Conservation (phyloP, 805 yeast genomes). For the Limtongozyma cylindracea region DNA sequence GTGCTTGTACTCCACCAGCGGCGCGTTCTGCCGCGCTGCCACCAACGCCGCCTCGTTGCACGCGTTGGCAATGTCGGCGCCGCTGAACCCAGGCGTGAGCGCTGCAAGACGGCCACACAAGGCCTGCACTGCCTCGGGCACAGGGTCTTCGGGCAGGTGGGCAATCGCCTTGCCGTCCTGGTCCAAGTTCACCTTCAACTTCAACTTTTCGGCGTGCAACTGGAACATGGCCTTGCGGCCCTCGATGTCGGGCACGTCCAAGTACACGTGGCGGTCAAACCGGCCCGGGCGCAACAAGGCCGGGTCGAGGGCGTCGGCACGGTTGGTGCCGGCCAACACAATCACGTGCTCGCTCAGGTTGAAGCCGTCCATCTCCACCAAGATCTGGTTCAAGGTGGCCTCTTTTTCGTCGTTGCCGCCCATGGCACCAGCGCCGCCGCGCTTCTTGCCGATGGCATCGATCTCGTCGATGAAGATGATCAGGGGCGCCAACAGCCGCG, state of each 20-base stretch:
- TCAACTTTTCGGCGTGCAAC: constrained; percentile 62
- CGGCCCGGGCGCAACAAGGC: constrained; percentile 96
- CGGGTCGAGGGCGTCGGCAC: constrained; percentile 79
- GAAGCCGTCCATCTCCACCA: constrained; percentile 98
- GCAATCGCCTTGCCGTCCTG: too few relatives aligned
- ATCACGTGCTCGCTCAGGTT: constrained; percentile 79
- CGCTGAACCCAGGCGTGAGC: constrained; percentile 92
- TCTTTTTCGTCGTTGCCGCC: constrained; percentile 96
- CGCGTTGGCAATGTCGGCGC: constrained; percentile 95
- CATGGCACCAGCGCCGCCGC: constrained; percentile 43
- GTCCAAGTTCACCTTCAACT: constrained; percentile 16
- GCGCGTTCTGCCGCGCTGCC: constrained; percentile 68
- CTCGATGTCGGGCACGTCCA: constrained; percentile 85
- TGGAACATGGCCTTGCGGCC: constrained; percentile 85
- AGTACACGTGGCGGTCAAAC: constrained; percentile 78
- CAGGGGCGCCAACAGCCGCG: constrained; percentile 84
- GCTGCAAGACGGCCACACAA: constrained; percentile 83
- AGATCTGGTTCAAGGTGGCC: constrained; percentile 79
- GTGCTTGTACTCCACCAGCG: constrained; percentile 47
- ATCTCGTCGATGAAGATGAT: constrained; percentile 96
- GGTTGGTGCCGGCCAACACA: constrained; percentile 91
- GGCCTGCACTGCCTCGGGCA: constrained; percentile 7
- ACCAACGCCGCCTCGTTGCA: constrained; percentile 94
- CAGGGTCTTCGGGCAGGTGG: too few relatives aligned
- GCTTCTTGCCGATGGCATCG: constrained; percentile 95